Evolutionary conservation across 352 stramenopile species (phyloP).

Genomic region (Globisporangium mamillatum): DNA sequence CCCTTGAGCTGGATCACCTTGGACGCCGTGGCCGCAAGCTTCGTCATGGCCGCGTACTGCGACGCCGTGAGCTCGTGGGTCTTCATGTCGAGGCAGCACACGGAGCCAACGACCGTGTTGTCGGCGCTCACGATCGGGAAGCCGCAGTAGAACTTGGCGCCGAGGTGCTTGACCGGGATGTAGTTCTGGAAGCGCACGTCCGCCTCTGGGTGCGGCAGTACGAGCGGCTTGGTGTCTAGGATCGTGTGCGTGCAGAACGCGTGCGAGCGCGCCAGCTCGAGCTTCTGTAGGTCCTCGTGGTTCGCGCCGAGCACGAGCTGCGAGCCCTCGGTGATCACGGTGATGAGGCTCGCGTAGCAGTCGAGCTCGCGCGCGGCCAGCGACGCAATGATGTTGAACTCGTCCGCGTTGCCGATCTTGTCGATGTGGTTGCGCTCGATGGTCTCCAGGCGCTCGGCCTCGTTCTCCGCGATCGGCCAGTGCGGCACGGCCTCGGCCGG

Average conservation of each 20-base stretch:
- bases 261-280: slow-evolving; percentile 25
- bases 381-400: slow-evolving; percentile 58
- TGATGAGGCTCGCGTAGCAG: slow-evolving; percentile 50
- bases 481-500: slow-evolving; percentile 11
- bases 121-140: slow-evolving; percentile 25
- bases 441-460: slow-evolving; percentile 30
- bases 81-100: slow-evolving; percentile 47
- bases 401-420: slow-evolving; percentile 43
- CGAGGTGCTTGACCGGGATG: slow-evolving; percentile 31
- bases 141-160: slow-evolving; percentile 41
- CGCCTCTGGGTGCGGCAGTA: slow-evolving; percentile 48
- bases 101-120: slow-evolving; percentile 25
- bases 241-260: slow-evolving; percentile 34
- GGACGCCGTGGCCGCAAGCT: slow-evolving; percentile 45
- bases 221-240: slow-evolving; percentile 39
- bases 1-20: slow-evolving; percentile 25
- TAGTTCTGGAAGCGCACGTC: slow-evolving; percentile 47
- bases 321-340: slow-evolving; percentile 48
- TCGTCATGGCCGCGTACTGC: slow-evolving; percentile 26
- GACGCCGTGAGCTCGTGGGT: slow-evolving; percentile 24
- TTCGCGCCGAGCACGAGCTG: slow-evolving; percentile 37
- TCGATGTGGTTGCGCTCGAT: slow-evolving; percentile 39
- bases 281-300: slow-evolving; percentile 15
- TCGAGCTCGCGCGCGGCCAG: slow-evolving; percentile 53
- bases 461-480: slow-evolving; percentile 36